Base-by-base conservation (phyloP, 2,329 filamentous ascomycete species). In the Fusarium humuli region DNA sequence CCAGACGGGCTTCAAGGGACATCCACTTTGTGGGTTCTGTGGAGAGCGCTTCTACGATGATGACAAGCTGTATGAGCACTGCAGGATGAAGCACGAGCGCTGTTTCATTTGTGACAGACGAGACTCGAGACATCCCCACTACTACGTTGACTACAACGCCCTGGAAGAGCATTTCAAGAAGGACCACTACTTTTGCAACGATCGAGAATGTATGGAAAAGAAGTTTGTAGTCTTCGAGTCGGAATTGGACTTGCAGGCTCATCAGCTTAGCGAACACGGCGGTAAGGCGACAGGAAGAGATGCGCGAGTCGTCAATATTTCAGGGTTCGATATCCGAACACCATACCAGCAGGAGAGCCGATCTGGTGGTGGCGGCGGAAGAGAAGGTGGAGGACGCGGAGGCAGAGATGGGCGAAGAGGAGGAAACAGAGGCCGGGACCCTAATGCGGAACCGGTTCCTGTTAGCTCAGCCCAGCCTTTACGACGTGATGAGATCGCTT, bases 171-270 rank as follows among this genome's bases (percentile, higher is more conserved):
- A 99, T 80, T 98, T 98, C 78, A 87, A 88, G 68, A 91, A 91
- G 72, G 94, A 96, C 61, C 96, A 99, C 79, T 97, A 91, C 76
- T 83, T 94, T 1, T 99, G 96, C 77, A 80, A 88, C 9, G 94
- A 99, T 74, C 86, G 87, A 57, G 94, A 97, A 77, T 99, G 96
- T 76, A 79, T 96, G 76, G 96, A 98, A 74, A 97, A 97, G 87
- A 98, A 98, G 78, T 98, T 98, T 77, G 92, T 98, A 30, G 96
- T 98, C 1, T 99, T 99, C 73, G 93, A 94, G 58, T 94, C 94
- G 0, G 93, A 98, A 76, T 90, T 99, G 85, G 96, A 99, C 76
- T 83, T 99, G 48, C 97, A 98, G 79, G 96, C 92, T 5, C 96
- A 99, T 81, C 93, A 97, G 78, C 82, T 99, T 12, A 91, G 92